Base-by-base conservation (phyloP, 495 filamentous ascomycete species). In the Trichoderma virens region DNA sequence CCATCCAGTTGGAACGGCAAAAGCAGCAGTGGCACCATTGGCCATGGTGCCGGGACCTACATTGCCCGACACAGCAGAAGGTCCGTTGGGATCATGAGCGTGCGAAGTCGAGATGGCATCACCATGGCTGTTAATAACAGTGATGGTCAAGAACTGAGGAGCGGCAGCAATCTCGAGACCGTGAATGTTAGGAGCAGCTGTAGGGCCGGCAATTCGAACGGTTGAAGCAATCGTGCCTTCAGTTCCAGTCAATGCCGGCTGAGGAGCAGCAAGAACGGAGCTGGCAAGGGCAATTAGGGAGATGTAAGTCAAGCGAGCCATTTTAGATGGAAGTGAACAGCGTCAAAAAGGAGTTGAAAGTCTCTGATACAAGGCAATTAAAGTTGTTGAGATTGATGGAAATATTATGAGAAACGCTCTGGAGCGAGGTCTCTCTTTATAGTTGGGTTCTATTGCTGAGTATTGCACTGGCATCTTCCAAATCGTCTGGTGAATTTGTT, bases 31-130 rank as follows among this genome's bases (percentile, higher is more conserved):
- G 28, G 59, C 59, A 18, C 59, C 59, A 18, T 14, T 20, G 16
- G 59, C 59, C 59, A 61, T 61, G 6, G 59, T 61, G 16, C 59
- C 59, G 59, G 59, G 25, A 41, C 38, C 38, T 41, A 41, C 38
- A 41, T 41, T 41, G 11, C 38, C 38, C 11, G 38, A 41, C 38
- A 41, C 38, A 18, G 38, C 38, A 18, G 38, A 41, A 41, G 38
- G 38, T 13, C 38, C 38, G 38, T 41, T 41, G 16, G 59, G 30
- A 28, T 61, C 59, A 28, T 61, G 38, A 41, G 38, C 59, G 28
- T 61, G 59, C 59, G n/a, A 20, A 6, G 59, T 61, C 25, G 30
- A 61, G 28, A 61, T 34, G 1, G 59, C 59, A 35, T 30, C 59
- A 8, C 28, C 35, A n/a, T 61, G 59, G n/a, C n/a, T 30, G 30